phyloP scores from a whole-genome alignment of 495 filamentous ascomycete genomes.

The Penicillium coprophilum region DNA sequence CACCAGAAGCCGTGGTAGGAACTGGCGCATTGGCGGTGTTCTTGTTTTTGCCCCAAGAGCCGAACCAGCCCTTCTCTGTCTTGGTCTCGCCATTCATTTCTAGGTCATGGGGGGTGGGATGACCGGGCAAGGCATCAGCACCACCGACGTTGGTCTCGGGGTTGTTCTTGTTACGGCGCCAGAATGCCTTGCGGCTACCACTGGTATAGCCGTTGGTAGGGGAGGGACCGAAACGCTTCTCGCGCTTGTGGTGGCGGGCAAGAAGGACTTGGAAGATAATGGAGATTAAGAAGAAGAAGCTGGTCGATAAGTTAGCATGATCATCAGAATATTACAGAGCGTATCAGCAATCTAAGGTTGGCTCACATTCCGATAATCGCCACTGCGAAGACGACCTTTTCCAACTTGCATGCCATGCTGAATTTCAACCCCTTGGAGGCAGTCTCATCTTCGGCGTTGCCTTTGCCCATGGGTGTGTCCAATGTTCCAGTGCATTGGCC shows the following conservation, averaged over 20 bases:
- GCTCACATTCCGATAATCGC: slow-evolving; percentile 76
- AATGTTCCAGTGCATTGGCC: slow-evolving; percentile 61
- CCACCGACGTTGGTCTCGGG: slow-evolving; percentile 27
- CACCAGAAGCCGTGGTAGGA: slow-evolving; percentile 20
- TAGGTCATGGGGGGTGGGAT: slow-evolving; percentile 41
- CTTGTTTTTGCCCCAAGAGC: slow-evolving; percentile 30
- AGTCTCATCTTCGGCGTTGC: slow-evolving; percentile 48
- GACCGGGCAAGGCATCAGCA: slow-evolving; percentile 36
- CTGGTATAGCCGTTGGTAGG: slow-evolving; percentile 77
- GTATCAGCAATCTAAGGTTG: background rate
- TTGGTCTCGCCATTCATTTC: slow-evolving; percentile 28
- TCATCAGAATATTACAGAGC: background rate
- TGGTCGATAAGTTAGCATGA: slow-evolving; percentile 25
- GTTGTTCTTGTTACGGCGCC: slow-evolving; percentile 48
- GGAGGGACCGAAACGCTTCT: slow-evolving; percentile 76
- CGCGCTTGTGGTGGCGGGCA: slow-evolving; percentile 68
- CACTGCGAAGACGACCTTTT: slow-evolving; percentile 74
- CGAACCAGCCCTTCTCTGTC: slow-evolving; percentile 30
- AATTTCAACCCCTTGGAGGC: slow-evolving; percentile 35
- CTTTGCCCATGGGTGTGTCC: slow-evolving; percentile 65
- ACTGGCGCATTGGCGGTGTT: slow-evolving; percentile 13
- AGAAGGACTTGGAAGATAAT: slow-evolving; percentile 62
- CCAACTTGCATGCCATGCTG: slow-evolving; percentile 62
- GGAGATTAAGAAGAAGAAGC: slow-evolving; percentile 67
- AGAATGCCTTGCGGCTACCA: slow-evolving; percentile 56